Evolutionary conservation across 345 rosid genomes (phyloP).

Genomic region (Hibiscus syriacus): DNA sequence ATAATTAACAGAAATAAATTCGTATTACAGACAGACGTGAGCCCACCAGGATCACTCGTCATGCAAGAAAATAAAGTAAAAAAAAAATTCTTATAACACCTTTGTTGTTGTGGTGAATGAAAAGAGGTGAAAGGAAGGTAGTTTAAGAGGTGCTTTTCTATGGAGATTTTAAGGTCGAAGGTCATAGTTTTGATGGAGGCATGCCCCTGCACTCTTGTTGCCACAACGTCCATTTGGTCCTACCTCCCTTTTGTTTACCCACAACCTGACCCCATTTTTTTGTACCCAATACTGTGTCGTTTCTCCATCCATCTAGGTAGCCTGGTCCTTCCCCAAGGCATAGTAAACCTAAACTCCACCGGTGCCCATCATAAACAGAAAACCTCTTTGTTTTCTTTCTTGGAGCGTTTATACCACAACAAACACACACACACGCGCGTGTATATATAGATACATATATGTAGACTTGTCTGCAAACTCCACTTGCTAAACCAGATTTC

Average conservation of each 20-base stretch:
- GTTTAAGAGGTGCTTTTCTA: constrained; percentile 42
- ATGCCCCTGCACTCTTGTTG: constrained; percentile 44
- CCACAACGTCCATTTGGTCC: constrained; percentile 23
- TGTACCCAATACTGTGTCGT: constrained; percentile 18
- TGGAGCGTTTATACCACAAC: constrained; percentile 13
- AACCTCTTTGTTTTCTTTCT: background rate
- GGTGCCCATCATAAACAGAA: background rate
- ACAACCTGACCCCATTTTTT: background rate
- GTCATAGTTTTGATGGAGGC: constrained; percentile 62
- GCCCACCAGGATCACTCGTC: too few relatives aligned
- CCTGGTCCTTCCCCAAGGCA: constrained; percentile 20
- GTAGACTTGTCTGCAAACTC: constrained; percentile 12
- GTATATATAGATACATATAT: background rate
- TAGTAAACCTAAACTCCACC: too few relatives aligned
- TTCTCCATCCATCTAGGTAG: constrained; percentile 13
- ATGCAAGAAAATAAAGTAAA: too few relatives aligned
- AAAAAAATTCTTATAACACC: too few relatives aligned
- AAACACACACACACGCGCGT: background rate
- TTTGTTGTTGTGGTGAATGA: background rate
- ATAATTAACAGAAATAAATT: too few relatives aligned
- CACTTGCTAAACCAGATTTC: constrained; percentile 9
- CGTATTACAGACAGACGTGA: too few relatives aligned
- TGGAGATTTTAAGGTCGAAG: constrained; percentile 57
- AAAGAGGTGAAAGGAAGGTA: constrained; percentile 10
- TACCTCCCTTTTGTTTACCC: background rate